A percentile compares a stretch with the other conserved stretches of the same genome.
Evolutionary conservation across 495 filamentous ascomycete species (phyloP).

Genomic region (Letharia lupina): DNA sequence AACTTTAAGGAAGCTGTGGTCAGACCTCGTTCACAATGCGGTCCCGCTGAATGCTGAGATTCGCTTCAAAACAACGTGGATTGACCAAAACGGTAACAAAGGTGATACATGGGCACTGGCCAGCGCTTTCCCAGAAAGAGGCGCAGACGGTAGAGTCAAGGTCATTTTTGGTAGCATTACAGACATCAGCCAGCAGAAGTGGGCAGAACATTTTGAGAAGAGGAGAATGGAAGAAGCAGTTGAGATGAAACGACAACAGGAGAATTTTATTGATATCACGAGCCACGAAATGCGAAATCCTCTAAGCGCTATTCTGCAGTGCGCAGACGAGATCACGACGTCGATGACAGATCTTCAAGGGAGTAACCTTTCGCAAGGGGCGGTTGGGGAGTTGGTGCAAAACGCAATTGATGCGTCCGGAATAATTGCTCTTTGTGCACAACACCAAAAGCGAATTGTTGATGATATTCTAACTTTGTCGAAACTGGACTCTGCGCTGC

Average conservation of each 20-base stretch:
- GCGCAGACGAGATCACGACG: constrained; percentile 64
- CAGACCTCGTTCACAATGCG: constrained; percentile 45
- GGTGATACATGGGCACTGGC: constrained; percentile 64
- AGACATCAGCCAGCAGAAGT: constrained; percentile 43
- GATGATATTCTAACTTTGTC: constrained; percentile 72
- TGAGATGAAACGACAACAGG: constrained; percentile 58
- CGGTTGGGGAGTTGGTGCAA: constrained; percentile 26
- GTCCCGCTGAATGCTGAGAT: constrained; percentile 55
- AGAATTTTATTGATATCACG: constrained; percentile 85
- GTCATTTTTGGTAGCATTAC: constrained; percentile 57
- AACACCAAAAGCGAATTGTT: constrained; percentile 73
- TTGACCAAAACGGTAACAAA: constrained; percentile 46
- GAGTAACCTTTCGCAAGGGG: constrained; percentile 8
- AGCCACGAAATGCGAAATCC: constrained; percentile 86
- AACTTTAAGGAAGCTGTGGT: constrained; percentile 48
- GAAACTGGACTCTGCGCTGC: constrained; percentile 70
- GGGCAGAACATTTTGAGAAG: constrained; percentile 42
- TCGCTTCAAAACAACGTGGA: constrained; percentile 55
- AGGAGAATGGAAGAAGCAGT: constrained; percentile 57
- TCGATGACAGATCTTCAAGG: constrained; percentile 40
- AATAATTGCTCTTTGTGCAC: constrained; percentile 65
- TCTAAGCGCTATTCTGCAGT: constrained; percentile 71
- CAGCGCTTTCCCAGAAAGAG: constrained; percentile 59
- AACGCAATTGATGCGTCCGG: constrained; percentile 62
- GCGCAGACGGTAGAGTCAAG: constrained; percentile 49